Percentiles rank a stretch among this genome's conserved stretches.
These are phyloP conservation scores for Picochlorum sp. DNA, from an alignment of 139 green algal genomes.

Conservation along the genomic window DNA sequence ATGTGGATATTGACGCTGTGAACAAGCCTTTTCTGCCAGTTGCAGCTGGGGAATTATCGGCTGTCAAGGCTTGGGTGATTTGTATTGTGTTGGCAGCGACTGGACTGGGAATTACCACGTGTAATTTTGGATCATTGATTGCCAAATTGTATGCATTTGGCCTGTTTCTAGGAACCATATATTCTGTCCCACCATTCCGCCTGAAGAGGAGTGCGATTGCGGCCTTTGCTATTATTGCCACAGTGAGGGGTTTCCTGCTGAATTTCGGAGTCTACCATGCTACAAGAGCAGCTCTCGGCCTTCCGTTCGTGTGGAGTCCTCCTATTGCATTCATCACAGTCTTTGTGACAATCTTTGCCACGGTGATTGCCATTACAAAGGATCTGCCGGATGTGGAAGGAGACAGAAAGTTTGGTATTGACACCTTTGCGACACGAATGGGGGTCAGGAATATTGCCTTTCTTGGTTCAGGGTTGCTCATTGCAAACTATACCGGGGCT, in stretches of 20 bases:
- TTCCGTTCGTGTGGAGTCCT: constrained; percentile 82
- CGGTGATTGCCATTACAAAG: constrained; percentile 96
- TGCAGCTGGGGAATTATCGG: constrained; percentile 70
- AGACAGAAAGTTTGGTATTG: constrained; percentile 79
- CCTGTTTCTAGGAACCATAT: constrained; percentile 91
- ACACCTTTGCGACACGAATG: constrained; percentile 87
- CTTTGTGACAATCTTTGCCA: constrained; percentile 97
- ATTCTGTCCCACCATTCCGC: constrained; percentile 88
- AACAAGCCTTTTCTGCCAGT: constrained; percentile 99
- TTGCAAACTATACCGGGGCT: constrained; percentile 84
- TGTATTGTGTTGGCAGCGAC: constrained; percentile 52
- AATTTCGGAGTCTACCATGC: constrained; percentile 99
- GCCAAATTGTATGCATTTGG: constrained; percentile 81
- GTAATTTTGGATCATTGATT: constrained; percentile 86
- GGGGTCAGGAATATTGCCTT: constrained; percentile 59
- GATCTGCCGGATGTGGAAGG: constrained; percentile 95
- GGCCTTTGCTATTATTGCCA: constrained; percentile 97
- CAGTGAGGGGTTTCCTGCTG: constrained; percentile 90
- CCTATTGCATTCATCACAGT: constrained; percentile 89
- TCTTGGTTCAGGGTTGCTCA: constrained; percentile 62
- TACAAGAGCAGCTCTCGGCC: constrained; percentile 75
- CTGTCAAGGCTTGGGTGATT: constrained; percentile 58
- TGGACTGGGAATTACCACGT: constrained; percentile 64
- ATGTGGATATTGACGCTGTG: constrained; percentile 90
- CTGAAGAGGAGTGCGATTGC: constrained; percentile 89